These are phyloP conservation scores for Ganoderma leucocontextum DNA, from an alignment of 1,284 basidiomycete species.

Conservation along the genomic window DNA sequence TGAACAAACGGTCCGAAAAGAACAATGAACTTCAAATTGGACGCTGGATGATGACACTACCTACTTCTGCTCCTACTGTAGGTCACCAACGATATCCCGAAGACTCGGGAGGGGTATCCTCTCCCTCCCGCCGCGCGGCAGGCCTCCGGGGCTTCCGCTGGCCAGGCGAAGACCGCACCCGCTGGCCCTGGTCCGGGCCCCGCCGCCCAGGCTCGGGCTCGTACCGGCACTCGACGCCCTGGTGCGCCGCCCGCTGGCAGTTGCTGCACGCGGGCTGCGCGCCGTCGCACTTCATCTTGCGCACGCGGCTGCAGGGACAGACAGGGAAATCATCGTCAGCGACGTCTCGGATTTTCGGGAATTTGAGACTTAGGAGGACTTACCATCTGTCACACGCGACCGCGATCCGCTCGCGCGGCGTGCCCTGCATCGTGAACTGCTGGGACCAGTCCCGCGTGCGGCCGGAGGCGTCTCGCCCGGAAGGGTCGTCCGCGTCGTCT, in stretches of 20 bases:
- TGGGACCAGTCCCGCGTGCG: neutral
- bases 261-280: neutral
- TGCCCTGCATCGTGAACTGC: constrained; percentile 1
- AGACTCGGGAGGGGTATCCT: neutral
- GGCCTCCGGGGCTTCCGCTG: constrained; percentile 5
- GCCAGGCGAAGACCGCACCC: neutral
- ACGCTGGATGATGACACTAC: no score
- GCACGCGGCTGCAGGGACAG: neutral
- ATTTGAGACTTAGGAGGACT: neutral
- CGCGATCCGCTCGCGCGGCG: constrained; percentile 6
- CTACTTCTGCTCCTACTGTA: no score
- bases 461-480: neutral
- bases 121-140: neutral
- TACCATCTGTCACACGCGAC: constrained; percentile 7
- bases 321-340: neutral
- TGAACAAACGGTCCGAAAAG: no score
- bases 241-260: constrained; percentile 10
- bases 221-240: constrained; percentile 4
- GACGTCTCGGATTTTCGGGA: neutral
- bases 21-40: no score
- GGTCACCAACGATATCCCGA: neutral
- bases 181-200: constrained; percentile 9
- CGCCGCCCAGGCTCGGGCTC: constrained; percentile 8
- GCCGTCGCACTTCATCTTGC: constrained; percentile 12
- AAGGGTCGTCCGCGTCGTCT: neutral